Base-by-base conservation (phyloP, 176 grass and related monocot genomes). In the Oryza nivara region DNA sequence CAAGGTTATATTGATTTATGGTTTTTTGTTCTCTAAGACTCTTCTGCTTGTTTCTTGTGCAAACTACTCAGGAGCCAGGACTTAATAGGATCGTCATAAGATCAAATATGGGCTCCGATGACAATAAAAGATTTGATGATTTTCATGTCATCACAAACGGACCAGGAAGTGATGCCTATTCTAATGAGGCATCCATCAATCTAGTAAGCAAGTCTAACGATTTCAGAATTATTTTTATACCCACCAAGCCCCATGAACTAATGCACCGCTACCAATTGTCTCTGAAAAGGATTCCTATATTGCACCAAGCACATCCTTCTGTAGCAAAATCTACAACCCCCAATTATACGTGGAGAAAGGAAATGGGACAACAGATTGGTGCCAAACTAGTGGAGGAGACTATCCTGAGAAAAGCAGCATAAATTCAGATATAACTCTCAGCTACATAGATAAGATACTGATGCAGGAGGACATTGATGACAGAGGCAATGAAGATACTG, bases 401-500 rank as follows among this genome's bases (percentile, higher is more conserved):
- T 36, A 76, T 38, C 20, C 20, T 54, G 73, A 63, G 13, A 40
- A 74, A 46, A 70, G 54, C 51, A 63, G 83, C 61, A 92, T 79
- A 10, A 68, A 81, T 51, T 82, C 75, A 1, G 88, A 92, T 90
- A 80, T 86, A 84, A 84, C 86, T 32, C 73, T 92, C 49, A 72
- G 35, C 16, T 90, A 75, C 58, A 85, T 95, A 82, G 77, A 85
- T 52, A 41, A 75, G 30, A 74, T 91, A 38, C 77, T 95, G 20
- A 84, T 92, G 86, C 72, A 95, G 60, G 89, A 89, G 49, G 90
- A 95, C 40, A 83, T 26, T n/a, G 73, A 92, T 67, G 88, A 68
- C 3, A 91, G 65, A 48, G 49, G 88, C 17, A 76, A 90, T 66
- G 82, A 85, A 60, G 90, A 86, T 6, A 54, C 68, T 26, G 81